Base-by-base conservation (phyloP, 352 stramenopile species). In the Peronospora destructor region DNA sequence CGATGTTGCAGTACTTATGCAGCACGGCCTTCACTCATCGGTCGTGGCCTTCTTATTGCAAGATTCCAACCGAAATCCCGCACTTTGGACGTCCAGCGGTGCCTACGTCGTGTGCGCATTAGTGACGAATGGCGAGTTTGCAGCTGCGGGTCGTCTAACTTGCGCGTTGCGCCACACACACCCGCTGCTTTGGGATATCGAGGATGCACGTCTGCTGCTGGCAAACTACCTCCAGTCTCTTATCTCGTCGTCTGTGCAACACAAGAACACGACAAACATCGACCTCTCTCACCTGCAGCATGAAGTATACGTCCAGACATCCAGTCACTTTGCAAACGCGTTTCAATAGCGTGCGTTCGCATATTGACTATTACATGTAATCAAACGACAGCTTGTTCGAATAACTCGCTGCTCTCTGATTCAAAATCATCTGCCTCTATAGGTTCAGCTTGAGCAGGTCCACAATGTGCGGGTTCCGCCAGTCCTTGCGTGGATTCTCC, bases 401-500 rank as follows among this genome's bases (percentile, higher is more conserved):
- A 26, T 1, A 6, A 26, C 23, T 26, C 4, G 2, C 23, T 4
- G 2, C 34, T 17, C 34, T n/a, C 26, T 49, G 26, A 30, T n/a
- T 34, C 11, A 3, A 6, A 5, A 3, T 43, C 37, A 40, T 38
- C 12, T 40, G 35, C 17, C 28, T 64, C 55, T 80, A 91, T 50
- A 88, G 75, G 54, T 88, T 83, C 46, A 91, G 72, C 60, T 85
- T 69, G 45, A 88, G 62, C 50, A 91, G 68, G 39, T 74, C 53
- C 34, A 84, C 63, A 14, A 91, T 40, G 49, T 87, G 65, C 38
- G 59, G 57, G 67, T 91, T 91, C 40, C 77, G 65, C 80, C 80
- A 91, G 63, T 91, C 80, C 55, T 85, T 81, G 19, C 58, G 56
- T 9, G 68, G 53, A 53, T 87, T 68, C 21, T 89, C 80, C 55